Conservation (phyloP, 345 rosid genomes). For the Bretschneidera sinensis region DNA sequence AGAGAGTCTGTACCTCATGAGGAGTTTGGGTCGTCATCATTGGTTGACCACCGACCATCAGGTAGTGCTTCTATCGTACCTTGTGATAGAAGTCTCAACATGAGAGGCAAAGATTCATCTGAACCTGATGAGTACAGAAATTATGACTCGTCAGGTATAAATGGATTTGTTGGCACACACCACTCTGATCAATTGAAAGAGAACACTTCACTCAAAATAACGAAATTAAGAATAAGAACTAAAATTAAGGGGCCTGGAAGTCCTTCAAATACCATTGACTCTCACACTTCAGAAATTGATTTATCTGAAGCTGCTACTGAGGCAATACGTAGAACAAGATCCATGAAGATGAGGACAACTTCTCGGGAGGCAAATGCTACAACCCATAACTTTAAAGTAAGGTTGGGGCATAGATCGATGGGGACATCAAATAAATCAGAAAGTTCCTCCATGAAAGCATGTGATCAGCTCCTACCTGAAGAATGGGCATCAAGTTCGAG, state of each 20-base stretch:
- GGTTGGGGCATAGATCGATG: conserved; percentile 32
- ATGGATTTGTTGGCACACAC: conserved; percentile 26
- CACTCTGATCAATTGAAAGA: conserved; percentile 33
- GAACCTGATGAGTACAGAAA: conserved; percentile 14
- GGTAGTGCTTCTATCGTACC: conserved; percentile 14
- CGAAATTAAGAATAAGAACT: conserved; percentile 52
- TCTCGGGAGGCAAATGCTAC: conserved; percentile 33
- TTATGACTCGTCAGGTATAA: conserved; percentile 7
- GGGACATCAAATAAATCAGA: conserved; percentile 37
- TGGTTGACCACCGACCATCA: no score
- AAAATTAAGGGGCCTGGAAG: conserved; percentile 35
- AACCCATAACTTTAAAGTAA: conserved; percentile 26
- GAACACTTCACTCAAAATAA: conserved; percentile 38
- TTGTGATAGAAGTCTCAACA: conserved; percentile 3
- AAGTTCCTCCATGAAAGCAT: conserved; percentile 27
- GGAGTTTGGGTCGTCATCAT: no score
- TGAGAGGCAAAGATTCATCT: conserved; percentile 10
- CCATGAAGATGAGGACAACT: conserved; percentile 53
- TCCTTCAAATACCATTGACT: conserved; percentile 23
- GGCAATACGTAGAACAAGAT: conserved; percentile 60
- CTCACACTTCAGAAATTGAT: conserved; percentile 27
- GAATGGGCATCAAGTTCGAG: conserved; percentile 67
- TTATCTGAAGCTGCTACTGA: conserved; percentile 38
- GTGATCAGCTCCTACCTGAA: conserved; percentile 34
- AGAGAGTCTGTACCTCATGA: conserved; percentile 17